These are phyloP conservation scores for Solanum pennellii DNA, from an alignment of 257 asterid genomes.

Conservation along the genomic window DNA sequence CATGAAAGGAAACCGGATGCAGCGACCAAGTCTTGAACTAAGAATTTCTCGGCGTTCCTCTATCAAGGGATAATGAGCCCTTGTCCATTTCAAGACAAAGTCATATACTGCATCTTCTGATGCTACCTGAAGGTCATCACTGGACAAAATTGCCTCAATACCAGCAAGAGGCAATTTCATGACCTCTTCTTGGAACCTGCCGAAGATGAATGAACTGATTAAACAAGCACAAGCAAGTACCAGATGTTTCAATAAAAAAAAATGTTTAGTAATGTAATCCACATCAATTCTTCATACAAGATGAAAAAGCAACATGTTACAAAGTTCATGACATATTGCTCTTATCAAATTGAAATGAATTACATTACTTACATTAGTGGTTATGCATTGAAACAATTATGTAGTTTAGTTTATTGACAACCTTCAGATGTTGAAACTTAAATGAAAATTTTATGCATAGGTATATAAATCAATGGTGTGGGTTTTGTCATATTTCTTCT, in stretches of 20 bases:
- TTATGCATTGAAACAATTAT: neutral
- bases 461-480: neutral
- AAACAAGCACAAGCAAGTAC: neutral
- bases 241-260: neutral
- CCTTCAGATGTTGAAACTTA: neutral
- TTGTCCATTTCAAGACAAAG: slow-evolving; percentile 15
- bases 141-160: slow-evolving; percentile 15
- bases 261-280: neutral
- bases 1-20: slow-evolving; percentile 17
- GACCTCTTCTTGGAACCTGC: slow-evolving; percentile 18
- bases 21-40: slow-evolving; percentile 8
- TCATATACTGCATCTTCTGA: slow-evolving; percentile 20
- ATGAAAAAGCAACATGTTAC: neutral
- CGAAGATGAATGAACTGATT: neutral
- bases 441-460: neutral
- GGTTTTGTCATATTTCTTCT: neutral
- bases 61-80: slow-evolving; percentile 6
- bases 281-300: neutral
- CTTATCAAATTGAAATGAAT: neutral
- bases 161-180: slow-evolving; percentile 20
- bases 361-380: neutral
- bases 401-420: neutral
- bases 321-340: neutral
- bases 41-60: slow-evolving; percentile 14
- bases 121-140: slow-evolving; percentile 19